Evolutionary conservation across 495 filamentous ascomycete species (phyloP), one percentile per base, ranked within the genome.

Genomic region (Aspergillus ellipticus): DNA sequence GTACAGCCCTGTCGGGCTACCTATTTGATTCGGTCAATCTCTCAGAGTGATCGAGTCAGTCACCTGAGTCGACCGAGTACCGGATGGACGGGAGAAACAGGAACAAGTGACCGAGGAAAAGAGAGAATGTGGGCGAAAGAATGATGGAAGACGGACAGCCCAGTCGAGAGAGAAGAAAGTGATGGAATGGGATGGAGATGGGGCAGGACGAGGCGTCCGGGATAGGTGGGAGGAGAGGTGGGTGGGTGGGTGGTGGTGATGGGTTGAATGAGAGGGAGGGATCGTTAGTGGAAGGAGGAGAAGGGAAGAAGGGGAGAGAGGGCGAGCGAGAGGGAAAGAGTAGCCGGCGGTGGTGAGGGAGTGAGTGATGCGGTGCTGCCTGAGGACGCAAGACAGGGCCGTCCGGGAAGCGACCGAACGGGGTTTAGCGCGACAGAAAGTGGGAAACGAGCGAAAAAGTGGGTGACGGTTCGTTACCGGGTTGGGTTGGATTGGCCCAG

Each of bases 1-100:
- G 57, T 39, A 62, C 68, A 76, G 74, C 75, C 75, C 73, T 72
- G 55, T 66, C 69, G 73, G 75, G 74, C 71, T 70, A 66, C 58
- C 71, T 69, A 46, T 53, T 47, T 58, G 53, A 53, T 58, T 66
- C 42, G 54, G 52, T 69, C 57, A 59, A 51, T 49, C 57, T 53
- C 42, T 58, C 51, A 47, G 35, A 49, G 33, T 13, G 16, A 51
- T 31, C 19, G 41, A 42, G 37, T 50, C 63, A 58, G 56, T 59
- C 56, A 60, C 64, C 50, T 51, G 51, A 52, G 48, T 57, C 29
- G 60, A 55, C 60, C 47, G 49, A 53, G 26, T 43, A 42, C 42
- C 45, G 33, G 53, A 45, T 46, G 49, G 51, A 47, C 33, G 54
- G 54, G 35, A 54, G 53, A 42, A 43, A 49, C 47, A 57, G 20